Evolutionary conservation across 305 asterid species (phyloP).

Genomic region (Fraxinus baroniana): DNA sequence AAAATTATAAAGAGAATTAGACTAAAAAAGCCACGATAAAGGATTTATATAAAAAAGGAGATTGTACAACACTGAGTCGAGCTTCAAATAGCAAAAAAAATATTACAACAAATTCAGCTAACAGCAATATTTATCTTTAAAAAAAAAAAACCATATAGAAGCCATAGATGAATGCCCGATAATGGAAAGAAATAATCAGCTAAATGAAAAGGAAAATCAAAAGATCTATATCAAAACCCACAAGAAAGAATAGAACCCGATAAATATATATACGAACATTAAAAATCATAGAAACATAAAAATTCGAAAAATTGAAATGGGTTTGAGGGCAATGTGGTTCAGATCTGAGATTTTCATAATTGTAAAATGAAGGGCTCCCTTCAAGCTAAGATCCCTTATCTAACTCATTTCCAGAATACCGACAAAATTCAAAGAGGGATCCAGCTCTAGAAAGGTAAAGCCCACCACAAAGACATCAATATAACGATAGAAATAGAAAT

Average conservation of each 20-base stretch:
- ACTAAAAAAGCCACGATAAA: no score
- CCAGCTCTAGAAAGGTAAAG: not conserved
- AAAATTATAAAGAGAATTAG: no score
- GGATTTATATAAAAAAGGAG: not conserved
- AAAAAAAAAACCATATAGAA: not conserved
- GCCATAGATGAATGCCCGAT: not conserved
- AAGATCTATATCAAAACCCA: slow-evolving; percentile 3
- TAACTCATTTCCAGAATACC: slow-evolving; percentile 14
- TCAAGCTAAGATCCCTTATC: slow-evolving; percentile 29
- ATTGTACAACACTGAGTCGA: not conserved
- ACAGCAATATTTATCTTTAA: not conserved
- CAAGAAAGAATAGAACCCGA: not conserved
- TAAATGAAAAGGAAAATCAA: not conserved
- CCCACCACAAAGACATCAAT: not conserved
- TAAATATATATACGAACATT: not conserved
- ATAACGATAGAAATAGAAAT: not conserved
- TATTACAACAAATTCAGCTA: not conserved
- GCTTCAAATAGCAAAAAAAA: not conserved
- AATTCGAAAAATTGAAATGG: not conserved
- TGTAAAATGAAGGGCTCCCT: slow-evolving; percentile 14
- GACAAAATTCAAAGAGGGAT: slow-evolving; percentile 10
- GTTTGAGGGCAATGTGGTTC: slow-evolving; percentile 34
- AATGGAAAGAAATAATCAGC: not conserved
- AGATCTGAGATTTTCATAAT: slow-evolving; percentile 54
- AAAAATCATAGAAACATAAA: slow-evolving; percentile 19